phyloP scores from a whole-genome alignment of 2,329 filamentous ascomycete species.

The Chaetomium sp. region DNA sequence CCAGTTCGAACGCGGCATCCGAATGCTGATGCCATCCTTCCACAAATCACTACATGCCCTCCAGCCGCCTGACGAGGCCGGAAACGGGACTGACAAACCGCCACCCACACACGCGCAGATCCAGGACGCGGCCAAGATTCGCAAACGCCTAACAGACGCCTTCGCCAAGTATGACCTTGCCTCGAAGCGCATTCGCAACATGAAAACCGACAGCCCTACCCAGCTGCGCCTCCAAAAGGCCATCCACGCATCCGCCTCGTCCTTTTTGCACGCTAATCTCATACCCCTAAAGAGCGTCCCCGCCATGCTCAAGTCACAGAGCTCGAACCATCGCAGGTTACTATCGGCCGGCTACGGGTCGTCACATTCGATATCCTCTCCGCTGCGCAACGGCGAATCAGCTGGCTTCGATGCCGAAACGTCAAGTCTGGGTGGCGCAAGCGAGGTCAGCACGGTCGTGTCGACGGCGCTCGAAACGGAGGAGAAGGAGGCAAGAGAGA shows the following conservation, averaged over 20 bases:
- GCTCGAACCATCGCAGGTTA: conserved; percentile 39
- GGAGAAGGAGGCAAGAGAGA: conserved; percentile 78
- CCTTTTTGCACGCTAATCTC: conserved; percentile 88
- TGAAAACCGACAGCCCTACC: conserved; percentile 70
- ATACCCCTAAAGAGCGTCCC: conserved; percentile 78
- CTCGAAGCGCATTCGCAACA: conserved; percentile 76
- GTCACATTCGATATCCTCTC: conserved; percentile 35
- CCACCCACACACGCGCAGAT: conserved; percentile 67
- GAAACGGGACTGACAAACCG: conserved; percentile 43
- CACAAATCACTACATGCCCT: conserved; percentile 74
- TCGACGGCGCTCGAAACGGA: conserved; percentile 70
- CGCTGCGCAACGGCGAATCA: conserved; percentile 53
- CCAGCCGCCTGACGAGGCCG: conserved; percentile 56
- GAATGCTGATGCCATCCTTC: conserved; percentile 78
- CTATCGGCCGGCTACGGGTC: conserved; percentile 35
- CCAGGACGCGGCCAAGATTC: conserved; percentile 81
- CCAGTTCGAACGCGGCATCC: conserved; percentile 87
- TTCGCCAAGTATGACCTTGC: conserved; percentile 86
- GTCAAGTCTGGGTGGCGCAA: conserved; percentile 48
- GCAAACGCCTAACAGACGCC: conserved; percentile 85
- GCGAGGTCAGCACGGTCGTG: conserved; percentile 57
- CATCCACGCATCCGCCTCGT: conserved; percentile 78
- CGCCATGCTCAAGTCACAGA: conserved; percentile 58
- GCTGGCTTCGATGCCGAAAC: conserved; percentile 52
- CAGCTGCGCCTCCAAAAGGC: conserved; percentile 77